Evolutionary conservation across 192 early-diverging fungal species (phyloP), one percentile per base, ranked within the genome.

Genomic region (Podila horticola): DNA sequence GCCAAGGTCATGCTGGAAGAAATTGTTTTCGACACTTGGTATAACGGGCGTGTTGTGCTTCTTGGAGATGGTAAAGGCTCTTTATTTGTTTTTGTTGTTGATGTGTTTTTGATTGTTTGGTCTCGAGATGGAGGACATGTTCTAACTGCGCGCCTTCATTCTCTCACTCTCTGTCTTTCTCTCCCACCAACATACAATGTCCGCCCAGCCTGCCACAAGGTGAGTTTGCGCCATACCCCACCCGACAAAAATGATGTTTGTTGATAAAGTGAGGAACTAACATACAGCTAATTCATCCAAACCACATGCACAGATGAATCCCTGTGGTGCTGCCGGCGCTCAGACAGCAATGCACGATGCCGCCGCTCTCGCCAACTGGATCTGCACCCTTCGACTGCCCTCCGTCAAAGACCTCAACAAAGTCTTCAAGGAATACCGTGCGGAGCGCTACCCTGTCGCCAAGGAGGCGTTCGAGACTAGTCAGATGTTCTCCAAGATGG

Each of bases 11-110:
- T 55, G 13, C 28, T 68, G 31, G 67, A 59, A 17, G 67, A 59
- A 30, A 68, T 58, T 20, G 57, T 68, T 6, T 68, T 68, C 20
- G 33, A 52, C 5, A 68, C 67, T 8, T 68, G 67, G 67, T 7
- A 68, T 6, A 20, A 20, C 0, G 67, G 67, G 0, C 55, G 67
- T 0, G 9, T 33, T 26, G 67, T 68, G 0, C 51, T 68, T 9
- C 31, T 68, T 1, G 67, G 67, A 11, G 67, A 68, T 59, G 67
- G 67, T 68, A 58, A 17, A 20, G 13, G 15, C 26, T 60, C 28
- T 6, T 24, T 19, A 15, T 29, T 3, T 28, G 5, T 2, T 41
- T n/a, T 15, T 22, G 13, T n/a, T n/a, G 2, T 51, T 5, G 13
- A 51, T 20, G 33, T 5, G 34, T 10, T 22, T n/a, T 22, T n/a